Percentiles rank a stretch among this genome's conserved stretches.
These are phyloP conservation scores for Aspergillus candidus DNA, from an alignment of 2,329 filamentous ascomycete species.

Conservation along the genomic window DNA sequence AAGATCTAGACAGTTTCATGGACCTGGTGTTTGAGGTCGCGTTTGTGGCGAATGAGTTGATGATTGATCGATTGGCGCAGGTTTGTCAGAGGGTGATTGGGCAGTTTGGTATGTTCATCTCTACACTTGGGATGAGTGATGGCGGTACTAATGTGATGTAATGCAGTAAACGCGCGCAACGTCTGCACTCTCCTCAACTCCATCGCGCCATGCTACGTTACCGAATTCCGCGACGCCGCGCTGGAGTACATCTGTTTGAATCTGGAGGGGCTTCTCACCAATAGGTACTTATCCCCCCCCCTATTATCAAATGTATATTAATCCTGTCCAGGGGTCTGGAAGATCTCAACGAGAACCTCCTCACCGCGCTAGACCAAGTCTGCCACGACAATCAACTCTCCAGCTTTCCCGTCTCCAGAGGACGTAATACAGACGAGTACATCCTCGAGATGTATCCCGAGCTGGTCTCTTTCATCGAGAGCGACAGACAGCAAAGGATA, in stretches of 20 bases:
- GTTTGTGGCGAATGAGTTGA: slow-evolving; percentile 84
- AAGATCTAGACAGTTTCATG: slow-evolving; percentile 73
- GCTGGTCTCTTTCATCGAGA: slow-evolving; percentile 34
- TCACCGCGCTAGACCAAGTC: slow-evolving; percentile 70
- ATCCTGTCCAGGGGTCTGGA: slow-evolving; percentile 58
- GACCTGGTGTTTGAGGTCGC: slow-evolving; percentile 89
- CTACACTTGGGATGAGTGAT: too few species aligned
- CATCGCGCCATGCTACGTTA: slow-evolving; percentile 75
- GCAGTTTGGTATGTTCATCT: slow-evolving; percentile 55
- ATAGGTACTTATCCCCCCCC: slow-evolving; percentile 48
- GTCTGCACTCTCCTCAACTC: slow-evolving; percentile 79
- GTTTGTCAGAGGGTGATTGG: slow-evolving; percentile 82
- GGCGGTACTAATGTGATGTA: slow-evolving; percentile 26
- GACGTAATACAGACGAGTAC: slow-evolving; percentile 60
- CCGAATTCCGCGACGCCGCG: slow-evolving; percentile 78
- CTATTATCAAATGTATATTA: slow-evolving; percentile 2
- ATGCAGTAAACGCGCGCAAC: slow-evolving; percentile 69
- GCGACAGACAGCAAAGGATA: slow-evolving; percentile 56
- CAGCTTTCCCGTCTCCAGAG: slow-evolving; percentile 69
- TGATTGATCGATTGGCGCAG: slow-evolving; percentile 86
- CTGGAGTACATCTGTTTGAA: slow-evolving; percentile 90
- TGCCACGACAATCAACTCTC: slow-evolving; percentile 78
- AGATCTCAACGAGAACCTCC: slow-evolving; percentile 75
- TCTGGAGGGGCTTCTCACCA: slow-evolving; percentile 86
- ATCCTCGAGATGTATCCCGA: slow-evolving; percentile 42